These are phyloP conservation scores for Phenoliferia sp. DNA, from an alignment of 1,284 basidiomycete species.

Conservation along the genomic window DNA sequence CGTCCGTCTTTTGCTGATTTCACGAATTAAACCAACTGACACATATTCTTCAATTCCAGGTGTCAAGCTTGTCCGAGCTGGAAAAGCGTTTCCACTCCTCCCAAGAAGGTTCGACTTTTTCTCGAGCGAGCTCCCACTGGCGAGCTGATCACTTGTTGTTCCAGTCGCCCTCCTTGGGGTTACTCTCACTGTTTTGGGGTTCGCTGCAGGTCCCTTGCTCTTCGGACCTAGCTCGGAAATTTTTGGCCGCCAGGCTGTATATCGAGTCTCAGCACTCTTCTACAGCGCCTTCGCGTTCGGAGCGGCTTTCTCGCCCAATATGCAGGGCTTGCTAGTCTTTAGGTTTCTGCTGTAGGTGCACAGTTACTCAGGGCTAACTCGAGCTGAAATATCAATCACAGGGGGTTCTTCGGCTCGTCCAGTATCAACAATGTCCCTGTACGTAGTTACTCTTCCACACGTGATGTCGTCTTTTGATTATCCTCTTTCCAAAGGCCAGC, in stretches of 20 bases:
- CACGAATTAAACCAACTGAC: background rate
- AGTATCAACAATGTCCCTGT: constrained; percentile 52
- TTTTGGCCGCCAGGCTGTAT: constrained; percentile 57
- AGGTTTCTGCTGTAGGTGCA: constrained; percentile 50
- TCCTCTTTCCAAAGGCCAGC: no score
- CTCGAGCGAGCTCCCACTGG: background rate
- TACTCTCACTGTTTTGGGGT: constrained; percentile 14
- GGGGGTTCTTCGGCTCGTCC: constrained; percentile 61
- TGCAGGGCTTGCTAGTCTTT: constrained; percentile 57
- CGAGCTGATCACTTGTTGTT: background rate
- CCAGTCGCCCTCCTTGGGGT: constrained; percentile 16
- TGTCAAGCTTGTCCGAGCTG: constrained; percentile 4
- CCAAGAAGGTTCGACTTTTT: background rate
- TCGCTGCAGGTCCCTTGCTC: constrained; percentile 44
- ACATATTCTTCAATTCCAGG: background rate
- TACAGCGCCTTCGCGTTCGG: constrained; percentile 59
- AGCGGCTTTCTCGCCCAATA: constrained; percentile 58
- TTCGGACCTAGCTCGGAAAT: constrained; percentile 59
- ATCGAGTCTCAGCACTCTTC: constrained; percentile 50
- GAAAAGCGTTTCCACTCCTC: constrained; percentile 4
- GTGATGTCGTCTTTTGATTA: no score
- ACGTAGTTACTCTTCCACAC: no score
- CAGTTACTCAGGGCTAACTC: background rate
- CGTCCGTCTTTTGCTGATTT: background rate
- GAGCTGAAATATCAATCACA: constrained; percentile 15